Conservation (phyloP, 129 eudicot species). For the Artemisia tridentata region DNA sequence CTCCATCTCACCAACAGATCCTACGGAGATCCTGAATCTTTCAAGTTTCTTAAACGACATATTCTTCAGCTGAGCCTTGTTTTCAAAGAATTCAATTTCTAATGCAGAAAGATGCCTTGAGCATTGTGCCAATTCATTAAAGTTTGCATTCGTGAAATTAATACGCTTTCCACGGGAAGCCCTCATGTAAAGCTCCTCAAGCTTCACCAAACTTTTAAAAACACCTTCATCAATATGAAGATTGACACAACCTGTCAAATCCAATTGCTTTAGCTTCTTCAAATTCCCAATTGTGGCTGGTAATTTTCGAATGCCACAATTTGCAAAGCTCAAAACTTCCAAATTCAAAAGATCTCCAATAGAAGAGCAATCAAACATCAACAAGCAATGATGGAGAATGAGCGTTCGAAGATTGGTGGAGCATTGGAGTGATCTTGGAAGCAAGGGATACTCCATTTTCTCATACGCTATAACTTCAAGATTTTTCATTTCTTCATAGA, state of each 20-base stretch:
- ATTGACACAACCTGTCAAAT: not conserved
- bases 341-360: not conserved
- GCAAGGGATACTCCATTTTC: too few relatives aligned
- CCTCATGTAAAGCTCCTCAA: not conserved
- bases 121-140: not conserved
- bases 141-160: not conserved
- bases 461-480: not conserved
- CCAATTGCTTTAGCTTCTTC: not conserved
- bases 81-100: not conserved
- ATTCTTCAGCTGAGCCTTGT: not conserved
- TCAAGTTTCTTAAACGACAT: not conserved
- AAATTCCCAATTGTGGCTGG: not conserved
- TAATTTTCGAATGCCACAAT: not conserved
- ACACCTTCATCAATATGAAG: not conserved
- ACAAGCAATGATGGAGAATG: not conserved
- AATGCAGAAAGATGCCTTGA: not conserved
- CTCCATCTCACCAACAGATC: not conserved
- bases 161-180: not conserved
- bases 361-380: not conserved
- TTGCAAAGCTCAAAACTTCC: not conserved
- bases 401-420: conserved; percentile 1
- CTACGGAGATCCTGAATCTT: not conserved
- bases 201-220: not conserved
- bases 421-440: not conserved
- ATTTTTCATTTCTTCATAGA: not conserved